phyloP scores from a whole-genome alignment of 2,329 filamentous ascomycete species.

The Penicillium rolfsii region DNA sequence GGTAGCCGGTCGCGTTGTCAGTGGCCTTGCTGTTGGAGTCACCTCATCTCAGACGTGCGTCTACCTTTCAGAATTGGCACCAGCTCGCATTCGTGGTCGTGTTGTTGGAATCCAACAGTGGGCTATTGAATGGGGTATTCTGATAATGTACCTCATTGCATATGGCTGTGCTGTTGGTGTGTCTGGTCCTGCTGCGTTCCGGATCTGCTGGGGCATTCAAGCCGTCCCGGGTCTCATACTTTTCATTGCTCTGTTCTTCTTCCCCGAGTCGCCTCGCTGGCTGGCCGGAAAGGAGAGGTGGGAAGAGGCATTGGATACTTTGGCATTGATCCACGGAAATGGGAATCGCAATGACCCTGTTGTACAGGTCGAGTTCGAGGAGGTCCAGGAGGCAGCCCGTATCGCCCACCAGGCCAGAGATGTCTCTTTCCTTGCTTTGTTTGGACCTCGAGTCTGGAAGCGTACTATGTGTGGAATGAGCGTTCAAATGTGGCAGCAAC shows the following conservation, averaged over 20 bases:
- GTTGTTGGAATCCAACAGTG: slow-evolving; percentile 52
- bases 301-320: slow-evolving; percentile 55
- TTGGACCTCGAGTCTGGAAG: slow-evolving; percentile 54
- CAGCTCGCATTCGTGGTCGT: slow-evolving; percentile 46
- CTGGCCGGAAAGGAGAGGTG: slow-evolving; percentile 63
- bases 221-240: slow-evolving; percentile 62
- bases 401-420: slow-evolving; percentile 39
- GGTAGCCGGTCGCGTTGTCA: slow-evolving; percentile 32
- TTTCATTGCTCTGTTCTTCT: slow-evolving; percentile 58
- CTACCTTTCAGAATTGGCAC: slow-evolving; percentile 50
- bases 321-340: slow-evolving; percentile 61
- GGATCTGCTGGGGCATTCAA: slow-evolving; percentile 66
- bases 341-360: slow-evolving; percentile 59
- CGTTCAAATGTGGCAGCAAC: slow-evolving; percentile 61
- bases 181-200: slow-evolving; percentile 52
- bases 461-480: slow-evolving; percentile 57
- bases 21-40: slow-evolving; percentile 43
- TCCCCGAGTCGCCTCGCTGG: slow-evolving; percentile 66
- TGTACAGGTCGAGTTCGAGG: slow-evolving; percentile 57
- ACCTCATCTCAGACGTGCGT: slow-evolving; percentile 51
- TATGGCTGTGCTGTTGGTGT: slow-evolving; percentile 43
- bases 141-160: slow-evolving; percentile 51
- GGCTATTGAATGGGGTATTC: slow-evolving; percentile 50
- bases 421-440: slow-evolving; percentile 46
- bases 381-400: slow-evolving; percentile 40